Percentiles rank a stretch among this genome's conserved stretches.
phyloP scores from a whole-genome alignment of 345 rosid species.

The Eucalyptus pauciflora region DNA sequence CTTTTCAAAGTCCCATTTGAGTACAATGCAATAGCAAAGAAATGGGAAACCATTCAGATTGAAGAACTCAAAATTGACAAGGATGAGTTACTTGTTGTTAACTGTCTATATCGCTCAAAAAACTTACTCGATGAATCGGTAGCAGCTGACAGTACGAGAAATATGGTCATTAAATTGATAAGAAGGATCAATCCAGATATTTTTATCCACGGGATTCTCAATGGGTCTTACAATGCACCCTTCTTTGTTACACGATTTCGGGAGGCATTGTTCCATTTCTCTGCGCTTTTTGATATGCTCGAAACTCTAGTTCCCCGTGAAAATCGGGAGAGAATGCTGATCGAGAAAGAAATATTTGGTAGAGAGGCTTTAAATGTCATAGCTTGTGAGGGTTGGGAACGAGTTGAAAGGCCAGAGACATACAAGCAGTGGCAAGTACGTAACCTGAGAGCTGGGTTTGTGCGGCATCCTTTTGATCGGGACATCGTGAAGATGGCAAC shows the following conservation, averaged over 20 bases:
- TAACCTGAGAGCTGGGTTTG: conserved; percentile 65
- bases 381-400: conserved; percentile 88
- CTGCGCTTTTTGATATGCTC: conserved; percentile 79
- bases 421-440: conserved; percentile 92
- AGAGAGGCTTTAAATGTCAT: conserved; percentile 77
- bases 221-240: conserved; percentile 77
- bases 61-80: conserved; percentile 61
- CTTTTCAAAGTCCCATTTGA: conserved; percentile 68
- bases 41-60: conserved; percentile 64
- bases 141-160: conserved; percentile 47
- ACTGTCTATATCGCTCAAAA: conserved; percentile 57
- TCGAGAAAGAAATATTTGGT: conserved; percentile 70
- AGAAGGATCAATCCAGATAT: conserved; percentile 60
- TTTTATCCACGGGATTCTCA: conserved; percentile 50
- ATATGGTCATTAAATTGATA: conserved; percentile 44
- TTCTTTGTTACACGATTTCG: conserved; percentile 82
- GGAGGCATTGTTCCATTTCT: conserved; percentile 91
- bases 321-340: conserved; percentile 53
- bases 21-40: conserved; percentile 79
- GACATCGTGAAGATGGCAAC: conserved; percentile 27
- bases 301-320: conserved; percentile 75
- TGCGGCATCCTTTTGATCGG: conserved; percentile 45
- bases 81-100: conserved; percentile 65
- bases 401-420: conserved; percentile 94
- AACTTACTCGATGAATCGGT: conserved; percentile 75